Percentiles rank a stretch among this genome's conserved stretches.
These are phyloP conservation scores for Taxawa tesnikishii DNA, from an alignment of 2,329 filamentous ascomycete species.

Conservation along the genomic window DNA sequence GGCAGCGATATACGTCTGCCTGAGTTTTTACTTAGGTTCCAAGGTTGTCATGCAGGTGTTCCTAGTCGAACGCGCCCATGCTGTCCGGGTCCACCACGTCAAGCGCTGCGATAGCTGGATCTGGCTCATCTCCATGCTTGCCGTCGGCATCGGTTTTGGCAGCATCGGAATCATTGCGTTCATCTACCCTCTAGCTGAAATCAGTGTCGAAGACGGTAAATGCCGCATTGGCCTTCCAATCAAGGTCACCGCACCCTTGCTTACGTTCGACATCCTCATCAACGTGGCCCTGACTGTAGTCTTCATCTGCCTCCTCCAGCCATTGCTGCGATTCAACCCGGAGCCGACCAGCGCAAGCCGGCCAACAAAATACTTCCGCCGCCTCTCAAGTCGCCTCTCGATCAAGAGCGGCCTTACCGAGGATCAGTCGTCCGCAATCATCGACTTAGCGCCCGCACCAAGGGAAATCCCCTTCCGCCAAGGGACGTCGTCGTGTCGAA, in stretches of 20 bases:
- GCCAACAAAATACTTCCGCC: neutral
- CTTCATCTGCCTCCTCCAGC: constrained; percentile 24
- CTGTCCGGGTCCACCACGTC: constrained; percentile 21
- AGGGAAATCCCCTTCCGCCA: neutral
- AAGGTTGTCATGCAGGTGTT: constrained; percentile 27
- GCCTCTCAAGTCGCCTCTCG: too few relatives aligned
- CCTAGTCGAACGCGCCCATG: constrained; percentile 28
- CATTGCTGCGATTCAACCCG: neutral
- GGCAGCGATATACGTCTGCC: constrained; percentile 23
- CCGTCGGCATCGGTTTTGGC: constrained; percentile 10
- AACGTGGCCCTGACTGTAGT: constrained; percentile 26
- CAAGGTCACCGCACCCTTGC: constrained; percentile 22
- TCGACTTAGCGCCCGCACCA: neutral
- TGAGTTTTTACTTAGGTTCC: constrained; percentile 23
- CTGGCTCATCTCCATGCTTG: constrained; percentile 20
- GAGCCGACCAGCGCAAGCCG: neutral
- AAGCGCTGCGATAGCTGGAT: constrained; percentile 20
- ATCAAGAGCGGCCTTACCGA: neutral
- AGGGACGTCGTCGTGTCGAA: neutral
- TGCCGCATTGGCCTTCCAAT: constrained; percentile 28
- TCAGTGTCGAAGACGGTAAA: constrained; percentile 18
- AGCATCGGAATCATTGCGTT: constrained; percentile 12
- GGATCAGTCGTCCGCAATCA: neutral
- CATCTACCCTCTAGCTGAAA: constrained; percentile 17
- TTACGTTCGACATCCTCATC: constrained; percentile 25